These are phyloP conservation scores for Coffea canephora DNA, from an alignment of 257 asterid genomes.

Conservation along the genomic window DNA sequence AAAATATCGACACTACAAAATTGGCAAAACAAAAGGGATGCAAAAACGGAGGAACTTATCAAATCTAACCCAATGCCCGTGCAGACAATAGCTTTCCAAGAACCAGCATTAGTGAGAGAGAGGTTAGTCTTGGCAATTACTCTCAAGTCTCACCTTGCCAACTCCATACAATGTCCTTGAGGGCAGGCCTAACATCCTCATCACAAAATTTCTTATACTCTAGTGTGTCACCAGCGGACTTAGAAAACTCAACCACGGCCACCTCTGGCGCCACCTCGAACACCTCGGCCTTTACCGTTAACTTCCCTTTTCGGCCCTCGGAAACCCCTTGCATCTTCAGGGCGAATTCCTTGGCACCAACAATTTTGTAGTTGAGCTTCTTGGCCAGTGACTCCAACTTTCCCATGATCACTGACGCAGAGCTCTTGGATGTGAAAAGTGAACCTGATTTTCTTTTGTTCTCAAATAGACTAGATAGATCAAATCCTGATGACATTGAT, in stretches of 20 bases:
- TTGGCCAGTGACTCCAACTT: slow-evolving; percentile 60
- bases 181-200: slow-evolving; percentile 71
- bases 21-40: slow-evolving; percentile 7
- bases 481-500: slow-evolving; percentile 86
- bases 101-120: background rate
- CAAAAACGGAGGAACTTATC: background rate
- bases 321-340: slow-evolving; percentile 62
- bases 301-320: slow-evolving; percentile 69
- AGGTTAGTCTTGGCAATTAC: background rate
- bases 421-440: slow-evolving; percentile 60
- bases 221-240: slow-evolving; percentile 73
- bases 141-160: slow-evolving; percentile 94
- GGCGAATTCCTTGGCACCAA: slow-evolving; percentile 49
- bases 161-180: slow-evolving; percentile 88
- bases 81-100: background rate
- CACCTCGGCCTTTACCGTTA: slow-evolving; percentile 66
- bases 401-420: slow-evolving; percentile 46
- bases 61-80: too few species aligned
- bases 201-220: slow-evolving; percentile 75
- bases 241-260: slow-evolving; percentile 76
- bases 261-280: slow-evolving; percentile 82
- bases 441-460: slow-evolving; percentile 45
- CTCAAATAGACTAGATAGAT: slow-evolving; percentile 60
- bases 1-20: slow-evolving; percentile 14
- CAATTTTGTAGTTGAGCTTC: slow-evolving; percentile 46